These are phyloP conservation scores for Pythium scleroteichum DNA, from an alignment of 352 stramenopile genomes.

Conservation along the genomic window DNA sequence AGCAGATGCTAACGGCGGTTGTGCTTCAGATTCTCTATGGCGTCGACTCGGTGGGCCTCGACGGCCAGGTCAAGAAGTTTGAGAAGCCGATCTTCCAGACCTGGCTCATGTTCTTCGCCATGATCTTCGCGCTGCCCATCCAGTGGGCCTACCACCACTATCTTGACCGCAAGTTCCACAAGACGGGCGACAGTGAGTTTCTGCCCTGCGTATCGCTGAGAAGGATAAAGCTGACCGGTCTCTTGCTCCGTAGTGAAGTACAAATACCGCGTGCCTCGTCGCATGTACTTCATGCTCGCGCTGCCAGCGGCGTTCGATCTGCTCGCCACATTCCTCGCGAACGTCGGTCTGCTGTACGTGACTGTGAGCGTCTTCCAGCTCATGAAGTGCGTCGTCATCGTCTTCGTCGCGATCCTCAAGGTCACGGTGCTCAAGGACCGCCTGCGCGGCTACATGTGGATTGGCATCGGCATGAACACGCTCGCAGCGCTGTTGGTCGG, in stretches of 20 bases:
- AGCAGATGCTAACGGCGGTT: no score
- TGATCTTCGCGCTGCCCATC: conserved; percentile 93
- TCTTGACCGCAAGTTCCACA: conserved; percentile 69
- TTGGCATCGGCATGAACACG: conserved; percentile 95
- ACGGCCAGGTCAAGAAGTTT: conserved; percentile 91
- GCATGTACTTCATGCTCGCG: conserved; percentile 94
- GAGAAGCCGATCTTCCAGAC: conserved; percentile 96
- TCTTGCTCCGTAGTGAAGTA: conserved; percentile 56
- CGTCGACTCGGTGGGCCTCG: conserved; percentile 86
- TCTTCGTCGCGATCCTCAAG: conserved; percentile 97
- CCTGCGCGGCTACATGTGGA: conserved; percentile 95
- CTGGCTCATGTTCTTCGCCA: conserved; percentile 96
- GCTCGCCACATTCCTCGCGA: conserved; percentile 92
- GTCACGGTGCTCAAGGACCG: conserved; percentile 91
- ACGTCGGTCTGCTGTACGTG: conserved; percentile 93
- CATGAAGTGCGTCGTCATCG: conserved; percentile 93
- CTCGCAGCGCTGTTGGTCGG: conserved; percentile 92
- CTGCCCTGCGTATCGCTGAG: neutral
- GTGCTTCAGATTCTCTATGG: conserved; percentile 89
- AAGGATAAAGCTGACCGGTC: conserved; percentile 1
- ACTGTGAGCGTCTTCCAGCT: conserved; percentile 89
- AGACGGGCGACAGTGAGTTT: conserved; percentile 62
- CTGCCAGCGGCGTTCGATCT: conserved; percentile 94
- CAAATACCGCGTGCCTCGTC: conserved; percentile 75
- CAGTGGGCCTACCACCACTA: conserved; percentile 88